Conservation (phyloP, 768 basidiomycete species). For the Brasilioporus rufonigricans region DNA sequence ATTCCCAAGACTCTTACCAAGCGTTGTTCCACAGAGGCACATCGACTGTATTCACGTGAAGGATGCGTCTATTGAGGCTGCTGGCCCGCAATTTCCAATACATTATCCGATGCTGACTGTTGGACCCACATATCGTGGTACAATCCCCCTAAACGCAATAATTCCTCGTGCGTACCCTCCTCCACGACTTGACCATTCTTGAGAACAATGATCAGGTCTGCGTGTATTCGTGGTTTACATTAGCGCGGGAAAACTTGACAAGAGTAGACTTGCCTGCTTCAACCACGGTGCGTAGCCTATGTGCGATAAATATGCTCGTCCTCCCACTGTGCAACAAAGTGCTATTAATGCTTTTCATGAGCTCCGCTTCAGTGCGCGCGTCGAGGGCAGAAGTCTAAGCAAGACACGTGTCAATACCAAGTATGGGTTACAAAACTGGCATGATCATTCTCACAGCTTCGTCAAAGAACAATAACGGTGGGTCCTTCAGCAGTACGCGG, state of each 20-base stretch:
- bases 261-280: conserved; percentile 65
- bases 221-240: neutral
- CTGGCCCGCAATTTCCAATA: conserved; percentile 15
- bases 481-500: conserved; percentile 88
- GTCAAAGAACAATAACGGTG: conserved; percentile 95
- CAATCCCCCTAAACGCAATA: conserved; percentile 66
- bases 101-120: conserved; percentile 49
- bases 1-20: neutral
- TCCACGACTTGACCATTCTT: conserved; percentile 89
- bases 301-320: conserved; percentile 97
- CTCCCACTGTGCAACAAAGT: conserved; percentile 73
- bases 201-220: conserved; percentile 91
- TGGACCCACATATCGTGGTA: conserved; percentile 83
- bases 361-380: conserved; percentile 89
- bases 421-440: neutral
- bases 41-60: neutral
- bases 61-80: neutral
- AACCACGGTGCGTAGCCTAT: conserved; percentile 84
- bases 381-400: conserved; percentile 91
- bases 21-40: neutral
- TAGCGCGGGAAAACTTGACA: neutral
- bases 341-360: conserved; percentile 91
- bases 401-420: neutral
- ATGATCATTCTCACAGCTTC: conserved; percentile 73
- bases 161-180: conserved; percentile 88